A percentile compares a stretch with the other conserved stretches of the same genome.
Evolutionary conservation across 108 stramenopile species (phyloP).

Genomic region (Nitzschia sp.): DNA sequence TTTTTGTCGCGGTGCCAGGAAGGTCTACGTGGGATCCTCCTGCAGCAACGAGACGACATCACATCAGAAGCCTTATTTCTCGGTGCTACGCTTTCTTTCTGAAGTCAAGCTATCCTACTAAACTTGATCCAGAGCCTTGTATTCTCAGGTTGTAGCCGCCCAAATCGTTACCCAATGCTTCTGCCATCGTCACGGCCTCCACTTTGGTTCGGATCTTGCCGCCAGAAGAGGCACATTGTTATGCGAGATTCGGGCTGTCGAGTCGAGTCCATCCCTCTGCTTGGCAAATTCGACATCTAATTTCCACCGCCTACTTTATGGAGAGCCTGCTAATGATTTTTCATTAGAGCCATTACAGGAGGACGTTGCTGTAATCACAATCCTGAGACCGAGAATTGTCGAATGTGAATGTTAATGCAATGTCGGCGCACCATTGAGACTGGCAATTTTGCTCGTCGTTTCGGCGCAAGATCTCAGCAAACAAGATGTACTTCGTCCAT

Average conservation of each 20-base stretch:
- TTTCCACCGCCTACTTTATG: constrained; percentile 5
- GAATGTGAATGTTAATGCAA: constrained; percentile 25
- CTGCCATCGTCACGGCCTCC: neutral
- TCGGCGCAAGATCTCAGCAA: constrained; percentile 30
- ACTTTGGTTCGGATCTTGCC: constrained; percentile 39
- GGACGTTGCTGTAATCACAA: constrained; percentile 41
- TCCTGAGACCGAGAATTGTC: constrained; percentile 35
- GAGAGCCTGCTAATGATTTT: constrained; percentile 10
- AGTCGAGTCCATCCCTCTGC: neutral
- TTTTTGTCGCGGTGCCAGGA: no score
- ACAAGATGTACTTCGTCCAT: constrained; percentile 45
- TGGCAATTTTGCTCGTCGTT: constrained; percentile 39
- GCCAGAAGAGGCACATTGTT: neutral
- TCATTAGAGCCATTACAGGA: constrained; percentile 12
- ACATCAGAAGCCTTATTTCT: neutral
- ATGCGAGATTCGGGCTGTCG: no score
- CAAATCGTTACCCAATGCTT: neutral
- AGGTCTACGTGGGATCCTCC: neutral
- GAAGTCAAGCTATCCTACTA: constrained; percentile 29
- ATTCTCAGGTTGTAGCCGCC: constrained; percentile 17
- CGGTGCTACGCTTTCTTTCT: constrained; percentile 22
- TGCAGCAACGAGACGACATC: neutral
- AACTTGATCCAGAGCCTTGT: constrained; percentile 27
- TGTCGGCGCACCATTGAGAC: constrained; percentile 22
- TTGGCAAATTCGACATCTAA: neutral